phyloP scores from a whole-genome alignment of 768 basidiomycete genomes.

The Rhizopogon vulgaris region DNA sequence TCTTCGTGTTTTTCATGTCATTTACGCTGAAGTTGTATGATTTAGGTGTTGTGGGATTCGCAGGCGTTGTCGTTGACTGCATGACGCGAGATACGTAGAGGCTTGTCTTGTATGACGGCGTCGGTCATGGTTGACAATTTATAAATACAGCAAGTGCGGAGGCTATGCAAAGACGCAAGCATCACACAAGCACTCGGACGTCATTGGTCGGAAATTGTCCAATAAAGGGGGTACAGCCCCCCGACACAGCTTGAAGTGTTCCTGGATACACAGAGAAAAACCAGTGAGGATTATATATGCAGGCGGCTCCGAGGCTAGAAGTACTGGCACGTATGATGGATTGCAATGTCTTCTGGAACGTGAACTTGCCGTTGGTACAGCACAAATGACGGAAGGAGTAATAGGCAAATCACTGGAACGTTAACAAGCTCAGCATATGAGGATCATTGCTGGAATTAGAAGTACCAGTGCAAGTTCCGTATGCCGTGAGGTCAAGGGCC shows the following conservation, averaged over 20 bases:
- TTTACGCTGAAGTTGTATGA: conserved; percentile 8
- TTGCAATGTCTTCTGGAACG: neutral
- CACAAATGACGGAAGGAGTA: neutral
- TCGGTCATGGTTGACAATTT: neutral
- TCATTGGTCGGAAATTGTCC: neutral
- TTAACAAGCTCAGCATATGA: too few relatives aligned
- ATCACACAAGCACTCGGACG: neutral
- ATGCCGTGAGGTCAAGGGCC: too few relatives aligned
- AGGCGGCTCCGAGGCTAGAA: neutral
- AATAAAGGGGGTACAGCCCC: neutral
- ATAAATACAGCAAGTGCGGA: neutral
- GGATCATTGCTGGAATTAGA: too few relatives aligned
- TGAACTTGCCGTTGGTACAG: neutral
- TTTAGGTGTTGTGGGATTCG: neutral
- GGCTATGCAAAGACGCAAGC: neutral
- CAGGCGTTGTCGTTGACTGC: conserved; percentile 1
- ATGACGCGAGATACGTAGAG: neutral
- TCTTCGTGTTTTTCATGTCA: conserved; percentile 8
- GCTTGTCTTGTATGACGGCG: neutral
- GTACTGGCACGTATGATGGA: neutral
- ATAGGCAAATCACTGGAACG: too few relatives aligned
- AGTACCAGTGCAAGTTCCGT: too few relatives aligned
- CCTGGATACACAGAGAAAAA: neutral
- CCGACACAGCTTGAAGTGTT: neutral
- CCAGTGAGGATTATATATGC: neutral